Base-by-base conservation (phyloP, 73 alveolate genomes). In the Uronychia setigera region DNA sequence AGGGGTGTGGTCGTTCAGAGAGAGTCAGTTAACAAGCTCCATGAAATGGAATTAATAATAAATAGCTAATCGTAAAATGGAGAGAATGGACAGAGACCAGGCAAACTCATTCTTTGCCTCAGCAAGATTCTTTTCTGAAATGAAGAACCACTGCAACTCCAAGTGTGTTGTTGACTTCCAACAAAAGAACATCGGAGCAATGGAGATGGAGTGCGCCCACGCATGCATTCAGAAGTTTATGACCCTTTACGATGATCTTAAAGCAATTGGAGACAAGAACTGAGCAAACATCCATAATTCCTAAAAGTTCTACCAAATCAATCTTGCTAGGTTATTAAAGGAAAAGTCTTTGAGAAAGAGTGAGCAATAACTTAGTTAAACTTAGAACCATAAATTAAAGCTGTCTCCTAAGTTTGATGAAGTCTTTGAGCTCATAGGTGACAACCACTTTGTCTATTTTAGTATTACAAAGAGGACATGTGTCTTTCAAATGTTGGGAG, bases 121-220 rank as follows among this genome's bases (percentile, higher is more conserved):
- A 26, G 77, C 81, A 58, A 81, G 58, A 31, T 77, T 32, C 60
- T 79, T 85, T 76, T 77, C 79, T 28, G 28, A 77, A 27, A 58
- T 34, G n/a, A 13, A 78, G 33, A 0, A 57, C 32, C 57, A 57
- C 75, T 85, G 91, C 86, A 74, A 28, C 80, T 11, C 32, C 31
- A 29, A 78, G 34, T 85, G 91, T 33, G 91, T 85, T 28, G 81
- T 85, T 0, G 91, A 85, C 74, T 85, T 85, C 86, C 86, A 77
- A 33, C 27, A 59, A 26, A 85, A 77, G 81, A 86, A 85, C 80
- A 28, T 85, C 59, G 76, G 87, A 31, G 87, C 91, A 13, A 77
- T 85, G 85, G 91, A 85, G 46, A 85, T 33, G 77, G 91, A 85
- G 60, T 85, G 91, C 77, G 86, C 91, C 32, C 59, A 19, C 27